These are phyloP conservation scores for Glutinoglossum americanum DNA, from an alignment of 495 filamentous ascomycete species.

Conservation along the genomic window DNA sequence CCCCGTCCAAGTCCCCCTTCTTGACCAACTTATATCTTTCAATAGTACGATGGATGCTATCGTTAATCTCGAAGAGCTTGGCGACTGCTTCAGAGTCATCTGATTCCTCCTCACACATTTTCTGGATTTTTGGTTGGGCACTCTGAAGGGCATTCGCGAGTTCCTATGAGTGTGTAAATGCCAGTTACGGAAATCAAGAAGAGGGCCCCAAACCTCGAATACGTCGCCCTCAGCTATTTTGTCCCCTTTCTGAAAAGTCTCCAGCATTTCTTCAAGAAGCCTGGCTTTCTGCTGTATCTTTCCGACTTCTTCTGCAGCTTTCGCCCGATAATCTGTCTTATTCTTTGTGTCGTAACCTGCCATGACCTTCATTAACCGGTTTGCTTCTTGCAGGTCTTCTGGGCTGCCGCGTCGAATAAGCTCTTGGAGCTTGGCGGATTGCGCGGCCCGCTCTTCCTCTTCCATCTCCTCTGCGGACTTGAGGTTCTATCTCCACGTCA, in stretches of 20 bases:
- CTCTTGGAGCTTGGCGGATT: constrained; percentile 93
- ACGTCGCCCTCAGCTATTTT: constrained; percentile 75
- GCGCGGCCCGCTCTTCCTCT: constrained; percentile 80
- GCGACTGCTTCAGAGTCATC: constrained; percentile 90
- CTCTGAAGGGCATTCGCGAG: constrained; percentile 78
- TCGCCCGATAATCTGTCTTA: constrained; percentile 93
- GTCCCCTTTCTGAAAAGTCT: constrained; percentile 62
- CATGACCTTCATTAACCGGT: constrained; percentile 96
- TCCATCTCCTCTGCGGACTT: constrained; percentile 98
- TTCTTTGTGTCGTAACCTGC: constrained; percentile 84
- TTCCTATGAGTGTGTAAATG: constrained; percentile 28
- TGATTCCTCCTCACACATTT: constrained; percentile 97
- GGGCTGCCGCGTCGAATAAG: constrained; percentile 81
- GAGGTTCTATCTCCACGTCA: constrained; percentile 43
- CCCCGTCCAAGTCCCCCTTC: constrained; percentile 77
- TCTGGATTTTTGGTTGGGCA: constrained; percentile 94
- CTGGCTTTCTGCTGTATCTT: constrained; percentile 88
- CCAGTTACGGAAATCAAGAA: constrained; percentile 1
- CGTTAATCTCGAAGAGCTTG: constrained; percentile 90
- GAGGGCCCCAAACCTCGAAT: constrained; percentile 38
- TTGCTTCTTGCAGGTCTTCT: constrained; percentile 86
- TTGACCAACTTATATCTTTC: constrained; percentile 86
- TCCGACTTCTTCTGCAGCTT: constrained; percentile 83
- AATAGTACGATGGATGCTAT: constrained; percentile 92
- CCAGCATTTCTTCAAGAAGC: constrained; percentile 80